Evolutionary conservation across 1,139 yeast genomes (phyloP).

Genomic region (Pichia sp.): DNA sequence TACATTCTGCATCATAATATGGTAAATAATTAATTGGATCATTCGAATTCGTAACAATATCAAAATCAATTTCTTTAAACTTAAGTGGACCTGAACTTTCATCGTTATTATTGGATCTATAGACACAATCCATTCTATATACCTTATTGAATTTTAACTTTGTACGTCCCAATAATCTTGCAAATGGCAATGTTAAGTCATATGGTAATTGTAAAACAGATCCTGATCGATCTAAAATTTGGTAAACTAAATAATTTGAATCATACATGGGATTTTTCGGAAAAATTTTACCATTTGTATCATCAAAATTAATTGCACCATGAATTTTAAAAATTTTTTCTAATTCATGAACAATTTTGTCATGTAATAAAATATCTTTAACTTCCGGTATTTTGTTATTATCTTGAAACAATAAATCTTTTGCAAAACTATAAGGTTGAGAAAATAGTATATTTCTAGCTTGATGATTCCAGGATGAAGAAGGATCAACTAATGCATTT

Average conservation of each 20-base stretch:
- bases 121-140: conserved; percentile 74
- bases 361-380: conserved; percentile 39
- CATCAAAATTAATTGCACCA: conserved; percentile 76
- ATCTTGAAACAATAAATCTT: conserved; percentile 73
- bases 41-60: conserved; percentile 49
- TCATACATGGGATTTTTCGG: conserved; percentile 76
- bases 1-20: conserved; percentile 77
- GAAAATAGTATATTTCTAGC: conserved; percentile 80
- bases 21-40: conserved; percentile 36
- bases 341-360: conserved; percentile 51
- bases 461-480: conserved; percentile 91
- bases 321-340: conserved; percentile 61
- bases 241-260: conserved; percentile 57
- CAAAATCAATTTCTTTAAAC: conserved; percentile 81
- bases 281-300: conserved; percentile 54
- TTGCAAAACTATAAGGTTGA: conserved; percentile 76
- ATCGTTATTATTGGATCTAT: conserved; percentile 52
- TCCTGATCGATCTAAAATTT: conserved; percentile 78
- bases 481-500: conserved; percentile 76
- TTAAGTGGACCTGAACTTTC: conserved; percentile 69
- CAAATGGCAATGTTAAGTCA: conserved; percentile 84
- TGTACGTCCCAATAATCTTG: conserved; percentile 67
- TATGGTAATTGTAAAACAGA: conserved; percentile 82
- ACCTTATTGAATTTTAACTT: conserved; percentile 54
- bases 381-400: conserved; percentile 19